Conservation (phyloP, 2,329 filamentous ascomycete genomes). For the Corynespora cassiicola region DNA sequence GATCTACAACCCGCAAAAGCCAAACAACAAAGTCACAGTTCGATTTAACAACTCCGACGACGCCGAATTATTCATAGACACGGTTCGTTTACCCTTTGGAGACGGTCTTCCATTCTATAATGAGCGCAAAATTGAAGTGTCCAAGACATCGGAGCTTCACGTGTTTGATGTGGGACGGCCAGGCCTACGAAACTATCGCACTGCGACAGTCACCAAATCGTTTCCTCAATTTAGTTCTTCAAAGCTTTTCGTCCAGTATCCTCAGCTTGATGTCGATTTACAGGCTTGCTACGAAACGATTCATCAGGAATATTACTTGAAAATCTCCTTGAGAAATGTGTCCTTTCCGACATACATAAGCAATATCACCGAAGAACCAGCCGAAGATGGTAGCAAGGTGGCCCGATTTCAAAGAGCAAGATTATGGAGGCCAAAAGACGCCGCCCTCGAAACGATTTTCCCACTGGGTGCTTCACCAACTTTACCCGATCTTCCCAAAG, state of each 20-base stretch:
- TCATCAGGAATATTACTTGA: slow-evolving; percentile 14
- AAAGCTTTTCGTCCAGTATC: slow-evolving; percentile 22
- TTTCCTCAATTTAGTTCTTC: slow-evolving; percentile 5
- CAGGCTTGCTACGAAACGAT: slow-evolving; percentile 8
- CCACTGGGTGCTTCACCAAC: slow-evolving; percentile 10
- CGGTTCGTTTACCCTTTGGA: slow-evolving; percentile 14
- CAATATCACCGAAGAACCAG: slow-evolving; percentile 18
- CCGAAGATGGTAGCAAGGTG: slow-evolving; percentile 14
- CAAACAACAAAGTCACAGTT: slow-evolving; percentile 21
- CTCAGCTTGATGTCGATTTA: slow-evolving; percentile 20
- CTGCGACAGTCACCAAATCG: slow-evolving; percentile 1
- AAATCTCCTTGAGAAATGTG: slow-evolving; percentile 18
- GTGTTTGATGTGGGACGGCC: slow-evolving; percentile 8
- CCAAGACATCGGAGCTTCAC: slow-evolving; percentile 4
- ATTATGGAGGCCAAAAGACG: slow-evolving; percentile 10
- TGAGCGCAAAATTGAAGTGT: slow-evolving; percentile 12
- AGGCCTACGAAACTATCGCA: slow-evolving; percentile 5
- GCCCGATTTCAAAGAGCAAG: slow-evolving; percentile 13
- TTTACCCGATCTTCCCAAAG: slow-evolving; percentile 13
- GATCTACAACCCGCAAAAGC: slow-evolving; percentile 16
- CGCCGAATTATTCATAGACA: slow-evolving; percentile 18
- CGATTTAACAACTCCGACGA: slow-evolving; percentile 11
- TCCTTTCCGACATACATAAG: slow-evolving; percentile 22
- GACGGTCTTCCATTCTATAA: slow-evolving; percentile 13
- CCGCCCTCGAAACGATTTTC: slow-evolving; percentile 14